Conservation (phyloP, 192 early-diverging fungal species). For the Coemansia sp. region DNA sequence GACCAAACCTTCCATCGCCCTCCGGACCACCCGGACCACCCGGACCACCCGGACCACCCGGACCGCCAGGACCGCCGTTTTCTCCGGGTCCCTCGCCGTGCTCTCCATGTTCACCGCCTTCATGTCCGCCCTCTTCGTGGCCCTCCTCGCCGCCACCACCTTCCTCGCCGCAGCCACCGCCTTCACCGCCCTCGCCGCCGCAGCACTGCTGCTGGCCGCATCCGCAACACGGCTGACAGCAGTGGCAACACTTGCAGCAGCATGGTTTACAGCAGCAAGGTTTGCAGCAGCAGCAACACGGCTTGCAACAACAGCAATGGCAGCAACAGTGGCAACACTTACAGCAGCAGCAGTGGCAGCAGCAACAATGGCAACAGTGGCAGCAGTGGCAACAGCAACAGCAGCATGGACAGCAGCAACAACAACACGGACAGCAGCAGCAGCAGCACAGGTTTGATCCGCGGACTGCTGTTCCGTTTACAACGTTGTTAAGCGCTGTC, state of each 20-base stretch:
- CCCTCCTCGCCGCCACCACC: conserved; percentile 17
- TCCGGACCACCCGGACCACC: conserved; percentile 16
- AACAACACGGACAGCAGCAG: conserved; percentile 33
- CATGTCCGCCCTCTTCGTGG: conserved; percentile 12
- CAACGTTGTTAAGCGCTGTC: conserved; percentile 33
- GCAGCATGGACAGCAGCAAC: conserved; percentile 38
- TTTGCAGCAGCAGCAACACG: conserved; percentile 51
- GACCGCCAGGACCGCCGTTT: conserved; percentile 8
- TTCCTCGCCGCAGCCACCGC: conserved; percentile 9
- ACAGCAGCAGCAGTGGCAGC: conserved; percentile 41
- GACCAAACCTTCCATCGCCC: conserved; percentile 6
- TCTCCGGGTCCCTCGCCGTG: conserved; percentile 13
- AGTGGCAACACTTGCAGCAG: conserved; percentile 28
- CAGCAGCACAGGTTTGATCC: conserved; percentile 35
- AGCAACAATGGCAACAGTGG: conserved; percentile 25
- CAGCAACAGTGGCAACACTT: conserved; percentile 54
- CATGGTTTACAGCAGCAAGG: conserved; percentile 48
- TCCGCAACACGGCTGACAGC: conserved; percentile 28
- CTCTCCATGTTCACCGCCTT: conserved; percentile 15
- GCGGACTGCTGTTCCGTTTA: conserved; percentile 41
- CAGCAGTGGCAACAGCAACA: conserved; percentile 35
- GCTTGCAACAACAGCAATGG: conserved; percentile 51
- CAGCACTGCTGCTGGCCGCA: conserved; percentile 28
- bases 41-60: conserved; percentile 8
- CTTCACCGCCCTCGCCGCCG: conserved; percentile 17